A percentile compares a stretch with the other conserved stretches of the same genome.
phyloP scores from a whole-genome alignment of 495 filamentous ascomycete species.

The Neurospora pannonica region DNA sequence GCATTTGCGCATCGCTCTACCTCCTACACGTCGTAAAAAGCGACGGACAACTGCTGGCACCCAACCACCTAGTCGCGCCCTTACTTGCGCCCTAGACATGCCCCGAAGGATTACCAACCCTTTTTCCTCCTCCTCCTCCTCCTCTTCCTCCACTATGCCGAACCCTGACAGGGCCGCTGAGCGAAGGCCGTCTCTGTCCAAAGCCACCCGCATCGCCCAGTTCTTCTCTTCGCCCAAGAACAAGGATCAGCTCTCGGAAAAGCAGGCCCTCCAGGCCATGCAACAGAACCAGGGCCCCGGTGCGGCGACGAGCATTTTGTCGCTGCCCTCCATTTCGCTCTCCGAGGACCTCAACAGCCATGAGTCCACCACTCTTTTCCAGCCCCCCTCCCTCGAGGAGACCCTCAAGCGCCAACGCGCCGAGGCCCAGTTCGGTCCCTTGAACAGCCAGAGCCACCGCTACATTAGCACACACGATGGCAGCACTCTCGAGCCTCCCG shows the following conservation, averaged over 20 bases:
- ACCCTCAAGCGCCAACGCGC: conserved; percentile 60
- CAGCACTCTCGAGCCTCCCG: conserved; percentile 63
- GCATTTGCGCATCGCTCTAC: conserved; percentile 3
- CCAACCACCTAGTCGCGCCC: background rate
- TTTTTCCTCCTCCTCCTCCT: conserved; percentile 16
- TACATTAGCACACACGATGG: conserved; percentile 77
- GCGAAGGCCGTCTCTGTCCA: conserved; percentile 47
- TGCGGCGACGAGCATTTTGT: conserved; percentile 55
- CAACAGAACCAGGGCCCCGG: conserved; percentile 50
- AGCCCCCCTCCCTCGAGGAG: conserved; percentile 85
- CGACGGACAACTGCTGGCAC: background rate
- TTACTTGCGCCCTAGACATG: conserved; percentile 27
- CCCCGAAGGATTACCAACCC: conserved; percentile 42
- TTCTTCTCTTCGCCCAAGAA: conserved; percentile 62
- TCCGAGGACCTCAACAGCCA: conserved; percentile 70
- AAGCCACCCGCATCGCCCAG: conserved; percentile 47
- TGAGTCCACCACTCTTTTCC: conserved; percentile 72
- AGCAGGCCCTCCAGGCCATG: conserved; percentile 54
- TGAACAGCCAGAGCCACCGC: conserved; percentile 67
- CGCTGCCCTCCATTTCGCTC: conserved; percentile 84
- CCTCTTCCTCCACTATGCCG: conserved; percentile 22
- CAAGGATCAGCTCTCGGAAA: conserved; percentile 45
- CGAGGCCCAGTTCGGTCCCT: conserved; percentile 87
- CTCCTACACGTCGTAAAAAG: background rate
- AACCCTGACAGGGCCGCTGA: conserved; percentile 29